Percentiles rank a stretch among this genome's conserved stretches.
These are phyloP conservation scores for Cyclocybe cylindracea DNA, from an alignment of 768 basidiomycete species.

Conservation along the genomic window DNA sequence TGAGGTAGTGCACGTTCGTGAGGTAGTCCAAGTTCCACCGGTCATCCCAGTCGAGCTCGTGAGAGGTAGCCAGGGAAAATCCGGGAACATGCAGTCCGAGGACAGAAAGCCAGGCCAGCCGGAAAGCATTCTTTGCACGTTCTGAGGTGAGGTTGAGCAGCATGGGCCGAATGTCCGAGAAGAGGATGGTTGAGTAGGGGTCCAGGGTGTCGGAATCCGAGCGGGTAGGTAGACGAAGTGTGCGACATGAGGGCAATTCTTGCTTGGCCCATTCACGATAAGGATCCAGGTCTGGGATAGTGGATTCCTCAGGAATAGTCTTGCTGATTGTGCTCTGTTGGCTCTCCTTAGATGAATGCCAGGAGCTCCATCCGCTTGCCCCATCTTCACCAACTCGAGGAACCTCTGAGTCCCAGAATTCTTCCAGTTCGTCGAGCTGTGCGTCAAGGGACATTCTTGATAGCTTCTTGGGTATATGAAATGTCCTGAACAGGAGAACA, in stretches of 20 bases:
- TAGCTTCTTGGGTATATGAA: conserved; percentile 52
- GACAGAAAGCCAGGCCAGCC: conserved; percentile 69
- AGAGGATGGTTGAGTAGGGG: conserved; percentile 73
- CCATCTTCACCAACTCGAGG: conserved; percentile 72
- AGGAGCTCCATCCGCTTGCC: conserved; percentile 69
- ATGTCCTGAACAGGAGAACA: conserved; percentile 45
- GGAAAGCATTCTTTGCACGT: conserved; percentile 55
- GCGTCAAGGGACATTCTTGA: conserved; percentile 40
- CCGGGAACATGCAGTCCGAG: conserved; percentile 76
- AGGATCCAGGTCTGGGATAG: conserved; percentile 50
- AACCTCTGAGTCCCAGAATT: conserved; percentile 83
- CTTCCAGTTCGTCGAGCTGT: conserved; percentile 64
- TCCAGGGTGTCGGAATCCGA: conserved; percentile 57
- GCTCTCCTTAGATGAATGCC: conserved; percentile 49
- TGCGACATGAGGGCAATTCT: conserved; percentile 53
- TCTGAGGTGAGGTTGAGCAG: conserved; percentile 49
- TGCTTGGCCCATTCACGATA: conserved; percentile 65
- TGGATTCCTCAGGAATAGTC: conserved; percentile 5
- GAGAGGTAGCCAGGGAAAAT: conserved; percentile 37
- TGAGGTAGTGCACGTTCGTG: conserved; percentile 42
- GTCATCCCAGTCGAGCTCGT: conserved; percentile 57
- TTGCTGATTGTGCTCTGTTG: background rate
- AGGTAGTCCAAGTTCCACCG: conserved; percentile 61
- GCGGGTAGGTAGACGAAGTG: conserved; percentile 49
- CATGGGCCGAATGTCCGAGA: conserved; percentile 67